Conservation (phyloP, 495 filamentous ascomycete genomes). For the Aspergillus homomorphus region DNA sequence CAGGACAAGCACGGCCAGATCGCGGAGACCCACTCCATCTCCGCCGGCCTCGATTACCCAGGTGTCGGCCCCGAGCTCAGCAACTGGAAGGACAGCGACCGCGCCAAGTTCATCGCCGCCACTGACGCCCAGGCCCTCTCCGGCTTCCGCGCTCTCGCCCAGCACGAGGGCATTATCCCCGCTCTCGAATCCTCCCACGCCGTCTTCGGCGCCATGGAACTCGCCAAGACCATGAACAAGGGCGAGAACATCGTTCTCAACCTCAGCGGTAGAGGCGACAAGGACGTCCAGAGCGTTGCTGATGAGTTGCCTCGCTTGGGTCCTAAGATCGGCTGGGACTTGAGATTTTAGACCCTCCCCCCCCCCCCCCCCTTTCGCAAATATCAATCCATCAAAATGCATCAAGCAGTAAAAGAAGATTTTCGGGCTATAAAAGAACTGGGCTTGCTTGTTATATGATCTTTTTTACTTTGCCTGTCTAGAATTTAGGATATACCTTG, state of each 20-base stretch:
- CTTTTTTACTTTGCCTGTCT: not conserved
- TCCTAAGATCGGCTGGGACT: constrained; percentile 92
- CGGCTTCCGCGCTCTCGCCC: constrained; percentile 79
- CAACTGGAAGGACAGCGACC: constrained; percentile 80
- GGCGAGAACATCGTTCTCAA: constrained; percentile 93
- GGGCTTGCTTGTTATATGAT: not conserved
- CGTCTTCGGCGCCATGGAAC: constrained; percentile 79
- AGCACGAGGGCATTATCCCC: constrained; percentile 95
- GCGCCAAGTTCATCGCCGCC: constrained; percentile 86
- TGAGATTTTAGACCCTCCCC: constrained; percentile 58
- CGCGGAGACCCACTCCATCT: constrained; percentile 80
- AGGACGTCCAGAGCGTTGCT: constrained; percentile 97
- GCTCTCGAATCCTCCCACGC: constrained; percentile 93
- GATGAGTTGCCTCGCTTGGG: constrained; percentile 88
- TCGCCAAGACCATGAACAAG: constrained; percentile 88
- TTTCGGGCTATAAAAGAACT: no score
- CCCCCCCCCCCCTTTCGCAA: no score
- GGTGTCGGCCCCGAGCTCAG: constrained; percentile 84
- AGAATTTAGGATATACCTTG: constrained; percentile 2
- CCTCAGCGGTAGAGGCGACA: constrained; percentile 88
- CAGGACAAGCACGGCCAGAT: constrained; percentile 85
- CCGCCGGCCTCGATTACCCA: constrained; percentile 85
- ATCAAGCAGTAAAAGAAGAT: no score
- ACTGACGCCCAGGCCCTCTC: constrained; percentile 88
- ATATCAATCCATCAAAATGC: no score